Percentiles rank a stretch among this genome's conserved stretches.
phyloP scores from a whole-genome alignment of 2,329 filamentous ascomycete genomes.

The Aspergillus vadensis region DNA sequence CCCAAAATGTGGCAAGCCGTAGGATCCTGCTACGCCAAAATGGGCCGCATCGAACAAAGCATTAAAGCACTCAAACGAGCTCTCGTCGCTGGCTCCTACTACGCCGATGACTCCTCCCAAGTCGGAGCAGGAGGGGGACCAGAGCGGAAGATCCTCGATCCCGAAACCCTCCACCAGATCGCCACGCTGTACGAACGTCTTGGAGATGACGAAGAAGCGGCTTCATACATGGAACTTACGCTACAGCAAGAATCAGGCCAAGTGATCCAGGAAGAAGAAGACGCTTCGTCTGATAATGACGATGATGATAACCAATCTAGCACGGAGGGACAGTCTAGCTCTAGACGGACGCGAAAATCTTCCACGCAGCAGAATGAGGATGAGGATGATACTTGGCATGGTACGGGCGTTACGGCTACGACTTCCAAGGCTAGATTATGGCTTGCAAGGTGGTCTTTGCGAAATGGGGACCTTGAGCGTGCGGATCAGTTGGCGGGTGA shows the following conservation, averaged over 20 bases:
- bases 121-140: conserved; percentile 26
- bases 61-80: conserved; percentile 95
- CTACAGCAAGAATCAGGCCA: conserved; percentile 86
- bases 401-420: conserved; percentile 84
- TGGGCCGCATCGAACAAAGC: conserved; percentile 81
- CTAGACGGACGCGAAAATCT: conserved; percentile 28
- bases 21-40: conserved; percentile 85
- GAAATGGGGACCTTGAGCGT: conserved; percentile 70
- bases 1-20: conserved; percentile 99
- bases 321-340: conserved; percentile 52
- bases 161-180: conserved; percentile 87
- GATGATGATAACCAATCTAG: conserved; percentile 37
- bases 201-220: conserved; percentile 75
- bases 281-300: conserved; percentile 36
- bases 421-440: conserved; percentile 93
- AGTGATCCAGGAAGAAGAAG: conserved; percentile 40
- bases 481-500: conserved; percentile 84
- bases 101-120: conserved; percentile 51
- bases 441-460: conserved; percentile 82
- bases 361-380: conserved; percentile 42
- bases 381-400: conserved; percentile 46
- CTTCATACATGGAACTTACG: conserved; percentile 93
- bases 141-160: conserved; percentile 68
- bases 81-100: conserved; percentile 82
- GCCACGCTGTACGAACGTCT: conserved; percentile 84